These are phyloP conservation scores for Mrakia blollopis DNA, from an alignment of 768 basidiomycete genomes.

Conservation along the genomic window DNA sequence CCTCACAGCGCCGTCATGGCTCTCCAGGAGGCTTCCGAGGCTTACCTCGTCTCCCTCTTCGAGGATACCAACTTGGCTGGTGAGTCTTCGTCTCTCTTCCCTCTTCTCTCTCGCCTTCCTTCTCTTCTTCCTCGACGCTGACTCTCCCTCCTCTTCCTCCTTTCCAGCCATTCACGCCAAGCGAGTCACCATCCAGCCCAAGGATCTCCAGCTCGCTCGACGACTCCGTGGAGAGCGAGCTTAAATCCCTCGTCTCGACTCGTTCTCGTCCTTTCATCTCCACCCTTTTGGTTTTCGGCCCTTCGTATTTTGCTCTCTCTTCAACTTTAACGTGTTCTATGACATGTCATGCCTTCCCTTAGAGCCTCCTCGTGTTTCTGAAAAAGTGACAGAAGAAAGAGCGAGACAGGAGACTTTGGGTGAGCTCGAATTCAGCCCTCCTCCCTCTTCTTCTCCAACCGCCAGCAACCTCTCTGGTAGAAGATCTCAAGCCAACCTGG, in stretches of 20 bases:
- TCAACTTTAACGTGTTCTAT: too few species aligned
- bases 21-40: slow-evolving; percentile 61
- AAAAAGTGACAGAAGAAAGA: too few species aligned
- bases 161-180: slow-evolving; percentile 47
- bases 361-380: too few species aligned
- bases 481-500: too few species aligned
- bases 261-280: not conserved
- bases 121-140: too few species aligned
- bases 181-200: slow-evolving; percentile 39
- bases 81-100: not conserved
- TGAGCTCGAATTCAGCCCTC: too few species aligned
- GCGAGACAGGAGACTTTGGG: too few species aligned
- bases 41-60: slow-evolving; percentile 72
- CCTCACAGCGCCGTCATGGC: slow-evolving; percentile 58
- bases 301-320: too few species aligned
- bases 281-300: not conserved
- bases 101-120: slow-evolving; percentile 47
- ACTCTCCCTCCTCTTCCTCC: too few species aligned
- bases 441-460: too few species aligned
- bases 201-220: slow-evolving; percentile 30
- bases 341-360: too few species aligned
- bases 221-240: slow-evolving; percentile 35
- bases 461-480: too few species aligned
- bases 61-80: slow-evolving; percentile 84
- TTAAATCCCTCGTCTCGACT: slow-evolving; percentile 46